Base-by-base conservation (phyloP, 140 eudicot species). In the Erigeron philadelphicus region DNA sequence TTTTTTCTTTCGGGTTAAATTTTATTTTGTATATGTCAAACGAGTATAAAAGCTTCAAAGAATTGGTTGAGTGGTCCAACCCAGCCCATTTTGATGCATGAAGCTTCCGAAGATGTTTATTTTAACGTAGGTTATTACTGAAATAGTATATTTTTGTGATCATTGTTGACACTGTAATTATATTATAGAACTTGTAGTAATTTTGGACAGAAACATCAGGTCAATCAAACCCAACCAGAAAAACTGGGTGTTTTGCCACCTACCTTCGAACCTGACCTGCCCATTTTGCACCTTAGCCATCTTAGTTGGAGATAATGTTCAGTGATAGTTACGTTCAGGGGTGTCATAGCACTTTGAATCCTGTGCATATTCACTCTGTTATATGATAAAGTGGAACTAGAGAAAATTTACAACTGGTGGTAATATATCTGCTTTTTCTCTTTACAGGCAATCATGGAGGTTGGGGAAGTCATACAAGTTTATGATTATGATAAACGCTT, bases 401-500 rank as follows among this genome's bases (percentile, higher is more conserved):
- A 42, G 41, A 44, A 21, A 21, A 56, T 56, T 40, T 46, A 31
- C 69, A 31, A 19, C 42, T 19, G 21, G 42, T 12, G 9, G 7
- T 68, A 8, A 16, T 55, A 66, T 41, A 44, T 11, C 16, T 62
- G 57, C 8, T 17, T 66, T 54, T 66, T 47, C 16, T 57, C 41
- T 12, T 71, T 72, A 10, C 83, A 93, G 98, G 98, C 98, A 47
- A 87, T 93, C 47, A 81, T 72, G 87, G 95, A 85, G 70, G 95
- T 93, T 69, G 98, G 96, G 43, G 96, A 93, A 73, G 96, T 93
- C 49, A 80, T 93, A 46, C 98, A 93, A 57, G 86, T 93, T 72
- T 89, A 89, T 71, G 98, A 93, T 78, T 83, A 88, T 42, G 98
- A 93, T 64, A 86, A 82, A 67, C 83, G 64, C 17, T 93, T 93